Percentiles rank a stretch among this genome's conserved stretches.
Evolutionary conservation across 495 filamentous ascomycete species (phyloP).

Genomic region (Cercophora scortea): DNA sequence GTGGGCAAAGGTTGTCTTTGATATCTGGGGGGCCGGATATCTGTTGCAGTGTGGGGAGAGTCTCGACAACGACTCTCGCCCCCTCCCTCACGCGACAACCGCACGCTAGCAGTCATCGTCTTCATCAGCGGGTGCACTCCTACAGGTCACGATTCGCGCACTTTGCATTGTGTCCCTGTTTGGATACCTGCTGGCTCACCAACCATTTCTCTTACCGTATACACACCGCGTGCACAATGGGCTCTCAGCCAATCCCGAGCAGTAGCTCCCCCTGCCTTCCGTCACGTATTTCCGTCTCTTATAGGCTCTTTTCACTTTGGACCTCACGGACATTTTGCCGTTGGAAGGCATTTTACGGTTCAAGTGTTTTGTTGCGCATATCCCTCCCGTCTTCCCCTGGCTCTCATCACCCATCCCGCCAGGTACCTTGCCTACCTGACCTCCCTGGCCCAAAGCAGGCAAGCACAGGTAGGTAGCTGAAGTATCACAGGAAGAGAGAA

Average conservation of each 20-base stretch:
- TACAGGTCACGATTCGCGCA: background rate
- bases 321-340: conserved; percentile 20
- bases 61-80: too few species aligned
- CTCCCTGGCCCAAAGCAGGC: too few species aligned
- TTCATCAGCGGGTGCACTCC: background rate
- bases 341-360: conserved; percentile 17
- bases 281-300: background rate
- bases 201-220: too few species aligned
- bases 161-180: too few species aligned
- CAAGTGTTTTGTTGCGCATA: conserved; percentile 13
- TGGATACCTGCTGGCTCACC: too few species aligned
- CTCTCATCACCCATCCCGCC: background rate
- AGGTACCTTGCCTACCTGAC: background rate
- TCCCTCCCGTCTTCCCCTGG: conserved; percentile 2
- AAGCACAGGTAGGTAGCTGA: too few species aligned
- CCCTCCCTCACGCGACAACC: too few species aligned
- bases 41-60: too few species aligned
- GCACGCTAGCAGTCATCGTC: background rate
- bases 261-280: too few species aligned
- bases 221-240: background rate
- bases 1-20: too few species aligned
- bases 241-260: background rate
- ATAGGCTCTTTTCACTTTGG: conserved; percentile 5
- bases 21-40: too few species aligned
- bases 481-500: too few species aligned